Base-by-base conservation (phyloP, 139 green algal species). In the Chlamydomonas applanata region DNA sequence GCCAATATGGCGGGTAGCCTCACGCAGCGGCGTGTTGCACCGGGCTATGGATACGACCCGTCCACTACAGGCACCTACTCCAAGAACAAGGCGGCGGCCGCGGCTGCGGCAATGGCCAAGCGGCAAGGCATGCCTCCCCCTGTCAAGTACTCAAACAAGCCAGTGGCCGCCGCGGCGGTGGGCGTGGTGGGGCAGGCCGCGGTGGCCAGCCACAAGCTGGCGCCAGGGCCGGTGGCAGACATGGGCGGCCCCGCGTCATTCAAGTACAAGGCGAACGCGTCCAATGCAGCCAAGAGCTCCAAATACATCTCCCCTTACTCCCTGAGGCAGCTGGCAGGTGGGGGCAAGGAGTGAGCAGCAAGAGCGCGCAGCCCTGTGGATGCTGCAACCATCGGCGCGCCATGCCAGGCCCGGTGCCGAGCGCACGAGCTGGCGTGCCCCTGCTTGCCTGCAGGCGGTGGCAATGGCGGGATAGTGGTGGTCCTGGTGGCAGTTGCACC, bases 221-320 rank as follows among this genome's bases (percentile, higher is more conserved):
- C 49, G 36, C 29, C 65, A 19, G 40, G 67, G 24, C 32, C n/a
- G 32, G 59, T 17, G 69, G 29, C 49, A 49, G 60, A 44, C 5
- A 44, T 30, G 49, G 29, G 7, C 24, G 49, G 60, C 24, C 60
- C 22, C 14, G 44, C 16, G 29, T 14, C 62, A 11, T 44, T 45
- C 62, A 81, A 81, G 76, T 81, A 73, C 76, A 81, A 81, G 62
- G 76, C 76, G 27, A 81, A 81, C 13, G 70, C 68, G 40, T 49
- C 34, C 13, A 76, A 76, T 34, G 44, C 61, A 36, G 77, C 73
- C 34, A 60, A 19, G 24, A 9, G 59, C 59, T 66, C 49, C 36
- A 81, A 81, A 52, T 81, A 81, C 62, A 73, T 81, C 69, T 69
- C 44, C 49, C 76, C 76, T 13, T 81, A 81, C 69, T 71, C 52